Percentiles rank a stretch among this genome's conserved stretches.
phyloP scores from a whole-genome alignment of 1,284 basidiomycete species.

The Sanghuangporus baumii region DNA sequence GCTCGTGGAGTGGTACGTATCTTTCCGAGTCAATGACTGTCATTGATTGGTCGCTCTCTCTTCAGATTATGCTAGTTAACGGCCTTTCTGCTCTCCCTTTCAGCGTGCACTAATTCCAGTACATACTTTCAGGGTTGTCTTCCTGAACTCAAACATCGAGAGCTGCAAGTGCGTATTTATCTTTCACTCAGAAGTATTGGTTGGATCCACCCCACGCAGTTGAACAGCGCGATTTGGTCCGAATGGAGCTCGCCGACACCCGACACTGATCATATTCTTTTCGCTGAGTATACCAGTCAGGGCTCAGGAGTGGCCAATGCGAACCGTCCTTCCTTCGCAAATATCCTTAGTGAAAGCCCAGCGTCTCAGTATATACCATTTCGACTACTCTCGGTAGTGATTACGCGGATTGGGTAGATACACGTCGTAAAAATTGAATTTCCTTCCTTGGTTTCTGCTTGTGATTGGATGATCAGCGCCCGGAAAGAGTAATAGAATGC shows the following conservation, averaged over 20 bases:
- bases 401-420: constrained; percentile 27
- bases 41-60: constrained; percentile 19
- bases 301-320: constrained; percentile 25
- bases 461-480: neutral
- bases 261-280: constrained; percentile 27
- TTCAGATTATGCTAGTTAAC: constrained; percentile 20
- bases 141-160: constrained; percentile 3
- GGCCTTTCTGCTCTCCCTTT: neutral
- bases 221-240: constrained; percentile 28
- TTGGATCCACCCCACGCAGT: neutral
- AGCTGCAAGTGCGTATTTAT: neutral
- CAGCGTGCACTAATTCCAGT: neutral
- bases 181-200: neutral
- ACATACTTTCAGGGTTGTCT: constrained; percentile 6
- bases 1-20: constrained; percentile 28
- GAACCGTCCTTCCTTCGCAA: constrained; percentile 27
- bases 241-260: constrained; percentile 25
- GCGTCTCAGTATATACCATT: constrained; percentile 23
- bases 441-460: too few relatives aligned
- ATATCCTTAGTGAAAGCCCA: constrained; percentile 21
- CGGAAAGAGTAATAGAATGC: neutral
- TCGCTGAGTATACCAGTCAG: constrained; percentile 27
- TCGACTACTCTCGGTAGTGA: constrained; percentile 26
- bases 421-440: constrained; percentile 1
- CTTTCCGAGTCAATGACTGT: constrained; percentile 16